A percentile compares a stretch with the other conserved stretches of the same genome.
Evolutionary conservation across 352 stramenopile species (phyloP).

Genomic region (Globisporangium uncinulatum): DNA sequence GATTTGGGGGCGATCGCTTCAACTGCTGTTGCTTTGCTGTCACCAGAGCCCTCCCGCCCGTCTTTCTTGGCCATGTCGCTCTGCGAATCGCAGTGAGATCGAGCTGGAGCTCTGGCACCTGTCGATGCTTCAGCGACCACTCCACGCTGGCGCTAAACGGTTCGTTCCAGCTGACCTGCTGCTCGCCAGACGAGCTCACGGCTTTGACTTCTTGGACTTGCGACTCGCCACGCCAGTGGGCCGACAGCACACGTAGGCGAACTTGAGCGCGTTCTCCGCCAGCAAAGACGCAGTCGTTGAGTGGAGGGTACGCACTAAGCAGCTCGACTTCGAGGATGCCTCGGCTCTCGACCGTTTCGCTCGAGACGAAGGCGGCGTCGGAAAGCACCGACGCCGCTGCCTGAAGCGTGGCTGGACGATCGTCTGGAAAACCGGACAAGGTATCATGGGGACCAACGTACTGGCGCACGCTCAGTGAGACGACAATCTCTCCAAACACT

Average conservation of each 20-base stretch:
- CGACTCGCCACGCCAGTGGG: conserved; percentile 4
- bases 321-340: conserved; percentile 6
- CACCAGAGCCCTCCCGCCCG: too few species aligned
- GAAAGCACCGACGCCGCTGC: conserved; percentile 6
- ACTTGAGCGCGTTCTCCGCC: background rate
- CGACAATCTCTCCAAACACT: background rate
- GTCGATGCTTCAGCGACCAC: conserved; percentile 9
- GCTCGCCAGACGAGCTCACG: background rate
- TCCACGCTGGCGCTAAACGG: conserved; percentile 1
- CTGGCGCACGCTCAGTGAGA: background rate
- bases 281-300: background rate
- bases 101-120: background rate
- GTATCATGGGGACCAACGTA: background rate
- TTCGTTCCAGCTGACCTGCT: conserved; percentile 5
- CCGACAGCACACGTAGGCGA: background rate
- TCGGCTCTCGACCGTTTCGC: background rate
- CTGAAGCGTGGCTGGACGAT: background rate
- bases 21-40: background rate
- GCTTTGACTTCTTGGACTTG: background rate
- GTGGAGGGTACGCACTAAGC: conserved; percentile 5
- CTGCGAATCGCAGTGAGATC: background rate
- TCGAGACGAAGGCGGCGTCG: background rate
- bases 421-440: background rate
- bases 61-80: background rate
- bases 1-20: background rate